A percentile compares a stretch with the other conserved stretches of the same genome.
These are phyloP conservation scores for Lophiostoma macrostomum DNA, from an alignment of 495 filamentous ascomycete genomes.

Conservation along the genomic window DNA sequence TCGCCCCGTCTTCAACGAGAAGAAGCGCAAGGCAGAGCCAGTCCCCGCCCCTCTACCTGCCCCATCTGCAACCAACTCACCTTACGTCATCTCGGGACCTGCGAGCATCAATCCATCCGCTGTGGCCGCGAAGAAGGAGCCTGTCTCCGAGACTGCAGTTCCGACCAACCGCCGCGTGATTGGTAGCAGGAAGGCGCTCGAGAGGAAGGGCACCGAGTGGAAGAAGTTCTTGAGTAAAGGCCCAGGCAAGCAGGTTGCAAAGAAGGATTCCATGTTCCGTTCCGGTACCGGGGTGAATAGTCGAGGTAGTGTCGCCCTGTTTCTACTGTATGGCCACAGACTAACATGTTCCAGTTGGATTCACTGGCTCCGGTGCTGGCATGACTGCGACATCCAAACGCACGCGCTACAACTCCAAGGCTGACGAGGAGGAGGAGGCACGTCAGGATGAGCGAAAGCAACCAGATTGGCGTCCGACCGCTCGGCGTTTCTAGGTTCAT, in stretches of 20 bases:
- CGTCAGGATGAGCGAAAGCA: too few relatives aligned
- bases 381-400: slow-evolving; percentile 90
- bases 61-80: neutral
- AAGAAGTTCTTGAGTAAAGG: slow-evolving; percentile 83
- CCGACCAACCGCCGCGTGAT: slow-evolving; percentile 80
- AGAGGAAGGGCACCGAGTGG: slow-evolving; percentile 91
- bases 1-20: slow-evolving; percentile 61
- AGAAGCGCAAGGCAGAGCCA: slow-evolving; percentile 15
- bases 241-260: slow-evolving; percentile 64
- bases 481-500: too few relatives aligned
- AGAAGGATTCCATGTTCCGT: slow-evolving; percentile 97
- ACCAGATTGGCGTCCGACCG: too few relatives aligned
- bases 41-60: neutral
- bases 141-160: neutral
- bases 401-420: slow-evolving; percentile 81
- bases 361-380: slow-evolving; percentile 87
- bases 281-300: slow-evolving; percentile 82
- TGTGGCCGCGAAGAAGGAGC: neutral
- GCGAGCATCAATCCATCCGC: slow-evolving; percentile 10
- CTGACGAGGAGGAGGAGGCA: slow-evolving; percentile 71
- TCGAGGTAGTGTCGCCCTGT: slow-evolving; percentile 62
- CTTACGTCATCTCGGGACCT: slow-evolving; percentile 18
- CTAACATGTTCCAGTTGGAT: slow-evolving; percentile 69
- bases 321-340: slow-evolving; percentile 9
- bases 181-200: slow-evolving; percentile 81